Evolutionary conservation across 257 asterid genomes (phyloP).

Genomic region (Eustoma russellianum): DNA sequence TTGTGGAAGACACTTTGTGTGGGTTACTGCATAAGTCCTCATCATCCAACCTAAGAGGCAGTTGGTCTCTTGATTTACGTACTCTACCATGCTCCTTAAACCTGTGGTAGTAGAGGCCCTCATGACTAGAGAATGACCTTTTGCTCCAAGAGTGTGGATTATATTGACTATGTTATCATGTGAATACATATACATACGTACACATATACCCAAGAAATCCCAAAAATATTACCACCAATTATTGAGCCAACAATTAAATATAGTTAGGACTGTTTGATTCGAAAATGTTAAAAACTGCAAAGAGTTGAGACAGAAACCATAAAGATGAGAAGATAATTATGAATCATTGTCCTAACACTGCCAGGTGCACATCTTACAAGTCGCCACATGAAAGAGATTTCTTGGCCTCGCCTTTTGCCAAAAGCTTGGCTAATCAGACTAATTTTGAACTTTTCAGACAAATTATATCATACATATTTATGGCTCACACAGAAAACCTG

Average conservation of each 20-base stretch:
- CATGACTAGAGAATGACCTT: too few relatives aligned
- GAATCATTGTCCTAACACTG: slow-evolving; percentile 12
- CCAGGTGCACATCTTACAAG: slow-evolving; percentile 20
- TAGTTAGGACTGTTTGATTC: slow-evolving; percentile 24
- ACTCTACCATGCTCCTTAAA: too few relatives aligned
- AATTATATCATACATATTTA: too few relatives aligned
- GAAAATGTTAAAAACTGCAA: slow-evolving; percentile 13
- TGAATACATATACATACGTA: slow-evolving; percentile 16
- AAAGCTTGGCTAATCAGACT: too few relatives aligned
- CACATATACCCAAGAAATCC: slow-evolving; percentile 27
- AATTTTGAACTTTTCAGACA: background rate
- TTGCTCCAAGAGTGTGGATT: slow-evolving; percentile 45
- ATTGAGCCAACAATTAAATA: slow-evolving; percentile 29
- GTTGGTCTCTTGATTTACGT: too few relatives aligned
- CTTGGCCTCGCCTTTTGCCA: background rate
- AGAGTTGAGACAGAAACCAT: slow-evolving; percentile 5
- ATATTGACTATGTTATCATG: slow-evolving; percentile 24
- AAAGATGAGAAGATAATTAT: slow-evolving; percentile 13
- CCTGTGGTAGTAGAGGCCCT: too few relatives aligned
- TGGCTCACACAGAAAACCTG: background rate
- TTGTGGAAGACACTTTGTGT: too few relatives aligned
- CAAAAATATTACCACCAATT: slow-evolving; percentile 31
- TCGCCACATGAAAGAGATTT: slow-evolving; percentile 28
- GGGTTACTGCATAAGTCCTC: too few relatives aligned
- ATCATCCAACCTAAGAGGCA: too few relatives aligned